A percentile compares a stretch with the other conserved stretches of the same genome.
Conservation (phyloP, 495 filamentous ascomycete genomes). For the Tricharina praecox region DNA sequence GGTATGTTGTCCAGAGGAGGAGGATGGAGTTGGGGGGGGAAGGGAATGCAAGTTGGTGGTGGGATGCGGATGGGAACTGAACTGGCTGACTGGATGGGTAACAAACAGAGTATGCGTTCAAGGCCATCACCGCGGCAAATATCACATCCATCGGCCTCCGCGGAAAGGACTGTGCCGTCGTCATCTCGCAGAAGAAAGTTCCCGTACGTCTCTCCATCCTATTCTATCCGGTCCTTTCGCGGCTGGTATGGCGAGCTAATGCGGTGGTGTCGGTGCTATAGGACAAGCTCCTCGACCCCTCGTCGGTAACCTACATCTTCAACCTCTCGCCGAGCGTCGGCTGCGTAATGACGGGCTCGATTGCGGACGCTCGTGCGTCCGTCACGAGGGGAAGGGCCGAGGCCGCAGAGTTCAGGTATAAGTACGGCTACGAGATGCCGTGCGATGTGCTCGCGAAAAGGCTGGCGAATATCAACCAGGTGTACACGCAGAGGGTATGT, state of each 20-base stretch:
- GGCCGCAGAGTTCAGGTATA: conserved; percentile 95
- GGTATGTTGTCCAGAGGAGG: conserved; percentile 72
- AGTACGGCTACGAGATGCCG: conserved; percentile 98
- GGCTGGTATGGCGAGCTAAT: conserved; percentile 1
- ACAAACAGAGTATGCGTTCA: conserved; percentile 91
- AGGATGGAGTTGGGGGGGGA: conserved; percentile 2
- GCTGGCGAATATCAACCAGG: conserved; percentile 95
- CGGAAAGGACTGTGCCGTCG: conserved; percentile 91
- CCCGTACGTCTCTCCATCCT: conserved; percentile 50
- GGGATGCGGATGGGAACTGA: too few species aligned
- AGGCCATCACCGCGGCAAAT: conserved; percentile 96
- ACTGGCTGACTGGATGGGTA: too few species aligned
- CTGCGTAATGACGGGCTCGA: conserved; percentile 96
- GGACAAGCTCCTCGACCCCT: conserved; percentile 97
- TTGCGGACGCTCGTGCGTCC: conserved; percentile 86
- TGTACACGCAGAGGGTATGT: conserved; percentile 80
- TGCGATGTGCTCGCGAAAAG: conserved; percentile 92
- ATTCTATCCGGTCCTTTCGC: background rate
- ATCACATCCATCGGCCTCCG: conserved; percentile 93
- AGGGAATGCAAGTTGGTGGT: too few species aligned
- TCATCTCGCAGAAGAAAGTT: conserved; percentile 98
- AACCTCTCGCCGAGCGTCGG: conserved; percentile 88
- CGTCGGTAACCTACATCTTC: conserved; percentile 95
- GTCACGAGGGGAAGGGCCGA: conserved; percentile 84
- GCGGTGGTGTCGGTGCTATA: too few species aligned